Evolutionary conservation across 2,329 filamentous ascomycete species (phyloP).

Genomic region (Colletotrichum sp.): DNA sequence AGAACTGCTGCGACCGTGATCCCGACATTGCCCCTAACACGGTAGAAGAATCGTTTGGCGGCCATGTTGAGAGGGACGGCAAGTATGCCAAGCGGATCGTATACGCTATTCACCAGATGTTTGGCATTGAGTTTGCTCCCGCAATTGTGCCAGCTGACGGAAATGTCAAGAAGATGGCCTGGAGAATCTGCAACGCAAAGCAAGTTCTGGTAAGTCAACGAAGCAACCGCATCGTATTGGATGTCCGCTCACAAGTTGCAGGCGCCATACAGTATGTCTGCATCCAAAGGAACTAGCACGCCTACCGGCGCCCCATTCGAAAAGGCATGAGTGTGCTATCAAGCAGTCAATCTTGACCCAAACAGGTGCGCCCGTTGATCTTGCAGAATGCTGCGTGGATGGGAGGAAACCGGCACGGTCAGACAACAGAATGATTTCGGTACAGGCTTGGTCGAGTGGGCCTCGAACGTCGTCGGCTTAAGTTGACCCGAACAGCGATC

Average conservation of each 20-base stretch:
- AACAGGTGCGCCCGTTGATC: neutral
- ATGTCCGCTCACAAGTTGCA: constrained; percentile 34
- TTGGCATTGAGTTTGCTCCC: constrained; percentile 93
- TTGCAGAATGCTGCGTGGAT: neutral
- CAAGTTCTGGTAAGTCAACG: constrained; percentile 78
- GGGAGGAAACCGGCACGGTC: neutral
- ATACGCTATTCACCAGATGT: constrained; percentile 95
- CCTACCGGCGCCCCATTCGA: constrained; percentile 30
- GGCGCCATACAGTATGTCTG: constrained; percentile 77
- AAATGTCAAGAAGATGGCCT: constrained; percentile 87
- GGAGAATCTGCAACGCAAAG: constrained; percentile 95
- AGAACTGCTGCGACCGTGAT: constrained; percentile 92
- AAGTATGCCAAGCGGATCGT: constrained; percentile 92
- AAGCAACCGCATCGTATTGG: no score
- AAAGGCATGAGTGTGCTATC: neutral
- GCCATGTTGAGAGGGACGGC: constrained; percentile 81
- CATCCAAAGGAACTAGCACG: constrained; percentile 66
- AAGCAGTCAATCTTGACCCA: neutral
- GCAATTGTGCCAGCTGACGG: constrained; percentile 93
- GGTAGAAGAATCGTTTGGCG: constrained; percentile 82
- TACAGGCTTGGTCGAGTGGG: neutral
- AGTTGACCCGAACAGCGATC: constrained; percentile 8
- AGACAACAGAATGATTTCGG: neutral
- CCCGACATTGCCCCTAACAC: constrained; percentile 86
- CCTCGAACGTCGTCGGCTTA: neutral